These are phyloP conservation scores for Didymella arachidicola DNA, from an alignment of 2,329 filamentous ascomycete genomes.

Conservation along the genomic window DNA sequence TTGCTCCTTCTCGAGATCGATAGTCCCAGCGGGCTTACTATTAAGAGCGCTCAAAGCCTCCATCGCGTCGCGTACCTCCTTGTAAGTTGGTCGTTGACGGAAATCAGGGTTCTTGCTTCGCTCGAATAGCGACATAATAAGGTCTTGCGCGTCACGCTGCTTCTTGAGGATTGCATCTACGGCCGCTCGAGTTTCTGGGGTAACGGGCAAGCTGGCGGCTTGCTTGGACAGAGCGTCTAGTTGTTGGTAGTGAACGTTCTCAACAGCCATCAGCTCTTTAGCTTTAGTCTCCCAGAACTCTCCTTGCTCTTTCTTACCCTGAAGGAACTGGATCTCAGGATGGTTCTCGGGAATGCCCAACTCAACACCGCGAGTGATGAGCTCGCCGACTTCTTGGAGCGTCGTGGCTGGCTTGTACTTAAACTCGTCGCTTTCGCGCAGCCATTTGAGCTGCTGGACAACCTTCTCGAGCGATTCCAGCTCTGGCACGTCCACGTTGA, in stretches of 20 bases:
- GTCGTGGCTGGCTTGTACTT: conserved; percentile 69
- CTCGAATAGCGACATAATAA: conserved; percentile 82
- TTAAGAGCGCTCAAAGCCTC: conserved; percentile 87
- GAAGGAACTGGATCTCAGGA: conserved; percentile 77
- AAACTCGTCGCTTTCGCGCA: conserved; percentile 73
- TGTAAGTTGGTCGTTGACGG: conserved; percentile 81
- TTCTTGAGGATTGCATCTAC: conserved; percentile 95
- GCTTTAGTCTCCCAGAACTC: conserved; percentile 93
- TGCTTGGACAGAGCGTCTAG: conserved; percentile 89
- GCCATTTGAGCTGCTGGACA: conserved; percentile 88
- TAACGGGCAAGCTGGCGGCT: conserved; percentile 80
- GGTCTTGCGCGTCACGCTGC: conserved; percentile 90
- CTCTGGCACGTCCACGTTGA: conserved; percentile 91
- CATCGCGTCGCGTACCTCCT: conserved; percentile 89
- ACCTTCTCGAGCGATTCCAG: conserved; percentile 81
- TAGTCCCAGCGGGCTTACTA: conserved; percentile 87
- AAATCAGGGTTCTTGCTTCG: conserved; percentile 78
- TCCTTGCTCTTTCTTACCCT: conserved; percentile 77
- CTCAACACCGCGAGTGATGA: conserved; percentile 79
- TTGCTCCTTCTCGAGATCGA: conserved; percentile 92
- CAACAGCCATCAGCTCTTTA: conserved; percentile 89
- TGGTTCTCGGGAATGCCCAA: conserved; percentile 82
- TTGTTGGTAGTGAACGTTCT: conserved; percentile 91
- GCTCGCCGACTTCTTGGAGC: conserved; percentile 77
- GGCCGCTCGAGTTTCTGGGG: conserved; percentile 76